Conservation (phyloP, 148 eudicot genomes). For the Nepenthes gracilis region DNA sequence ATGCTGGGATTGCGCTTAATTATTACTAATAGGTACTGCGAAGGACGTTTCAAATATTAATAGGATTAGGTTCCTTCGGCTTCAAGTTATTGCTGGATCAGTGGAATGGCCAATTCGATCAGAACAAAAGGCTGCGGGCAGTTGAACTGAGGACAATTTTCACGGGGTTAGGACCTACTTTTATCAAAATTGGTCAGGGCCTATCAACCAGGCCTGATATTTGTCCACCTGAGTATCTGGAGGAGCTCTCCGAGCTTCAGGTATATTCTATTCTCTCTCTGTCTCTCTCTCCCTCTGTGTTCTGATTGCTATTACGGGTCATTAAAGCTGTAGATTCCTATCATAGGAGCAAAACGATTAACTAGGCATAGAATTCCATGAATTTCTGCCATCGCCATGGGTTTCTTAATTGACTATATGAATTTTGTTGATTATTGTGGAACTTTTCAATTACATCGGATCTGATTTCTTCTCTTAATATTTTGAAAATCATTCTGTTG, state of each 20-base stretch:
- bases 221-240: constrained; percentile 89
- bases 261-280: constrained; percentile 17
- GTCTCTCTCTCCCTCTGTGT: background rate
- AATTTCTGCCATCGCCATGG: no score
- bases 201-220: constrained; percentile 93
- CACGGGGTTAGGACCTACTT: constrained; percentile 86
- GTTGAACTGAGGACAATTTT: constrained; percentile 49
- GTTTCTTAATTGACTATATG: no score
- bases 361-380: no score
- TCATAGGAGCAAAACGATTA: no score
- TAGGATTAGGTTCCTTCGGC: constrained; percentile 73
- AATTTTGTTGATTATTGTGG: no score
- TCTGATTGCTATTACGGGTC: no score
- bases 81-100: constrained; percentile 68
- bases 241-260: constrained; percentile 93
- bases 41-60: constrained; percentile 61
- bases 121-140: constrained; percentile 61
- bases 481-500: no score
- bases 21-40: constrained; percentile 34
- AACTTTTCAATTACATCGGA: no score
- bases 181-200: constrained; percentile 96
- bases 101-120: constrained; percentile 43
- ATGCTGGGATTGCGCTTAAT: background rate
- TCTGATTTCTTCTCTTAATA: no score
- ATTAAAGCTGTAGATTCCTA: no score